A percentile compares a stretch with the other conserved stretches of the same genome.
Conservation (phyloP, 208 protist genomes). For the Leishmania braziliensis region DNA sequence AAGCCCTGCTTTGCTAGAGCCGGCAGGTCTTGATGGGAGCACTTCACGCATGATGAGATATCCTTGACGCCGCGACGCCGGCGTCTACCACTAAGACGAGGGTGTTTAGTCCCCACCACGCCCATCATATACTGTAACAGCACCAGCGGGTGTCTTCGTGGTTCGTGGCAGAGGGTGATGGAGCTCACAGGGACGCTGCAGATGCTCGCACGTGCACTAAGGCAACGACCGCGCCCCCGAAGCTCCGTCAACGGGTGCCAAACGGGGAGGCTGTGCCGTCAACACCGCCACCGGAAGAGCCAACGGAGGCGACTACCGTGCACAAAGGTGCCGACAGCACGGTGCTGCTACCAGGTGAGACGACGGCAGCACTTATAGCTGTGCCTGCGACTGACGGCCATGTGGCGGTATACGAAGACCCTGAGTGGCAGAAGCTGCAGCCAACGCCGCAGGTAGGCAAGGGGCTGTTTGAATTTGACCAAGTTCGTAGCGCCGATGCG, state of each 20-base stretch:
- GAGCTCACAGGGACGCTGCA: no score
- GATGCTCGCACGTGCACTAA: no score
- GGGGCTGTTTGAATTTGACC: neutral
- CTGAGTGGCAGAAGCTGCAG: neutral
- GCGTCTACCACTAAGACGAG: neutral
- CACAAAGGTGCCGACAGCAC: no score
- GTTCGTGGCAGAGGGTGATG: no score
- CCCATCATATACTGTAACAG: no score
- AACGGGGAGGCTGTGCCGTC: neutral
- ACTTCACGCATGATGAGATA: neutral
- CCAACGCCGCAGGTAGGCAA: neutral
- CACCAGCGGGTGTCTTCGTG: no score
- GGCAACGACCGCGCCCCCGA: neutral
- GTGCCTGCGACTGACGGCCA: neutral
- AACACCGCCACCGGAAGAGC: neutral
- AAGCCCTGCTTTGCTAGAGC: constrained; percentile 16
- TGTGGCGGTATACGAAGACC: neutral
- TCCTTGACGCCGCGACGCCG: neutral
- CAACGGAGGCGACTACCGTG: no score
- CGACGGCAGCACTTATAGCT: no score
- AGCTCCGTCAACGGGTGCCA: neutral
- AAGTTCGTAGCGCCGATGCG: constrained; percentile 42
- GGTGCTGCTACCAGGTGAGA: no score
- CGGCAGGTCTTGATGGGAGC: constrained; percentile 34
- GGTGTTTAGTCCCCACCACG: neutral